Evolutionary conservation across 1,284 basidiomycete species (phyloP), one percentile per base, ranked within the genome.

Genomic region (Cystobasidiaceae sp.): DNA sequence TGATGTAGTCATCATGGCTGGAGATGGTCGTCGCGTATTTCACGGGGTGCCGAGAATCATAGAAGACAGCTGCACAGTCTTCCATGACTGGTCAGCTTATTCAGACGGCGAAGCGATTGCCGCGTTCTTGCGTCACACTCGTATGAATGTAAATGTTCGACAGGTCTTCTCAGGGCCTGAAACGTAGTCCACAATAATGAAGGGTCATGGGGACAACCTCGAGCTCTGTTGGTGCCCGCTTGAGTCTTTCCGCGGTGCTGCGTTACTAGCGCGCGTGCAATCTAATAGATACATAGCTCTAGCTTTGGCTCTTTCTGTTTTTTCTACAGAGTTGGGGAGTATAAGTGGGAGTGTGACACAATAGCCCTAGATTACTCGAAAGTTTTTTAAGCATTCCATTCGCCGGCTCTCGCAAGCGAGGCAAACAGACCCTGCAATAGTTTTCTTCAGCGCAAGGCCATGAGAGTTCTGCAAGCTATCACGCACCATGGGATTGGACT

Each of bases 1-100:
- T 6, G 93, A 96, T 74, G 84, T 88, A 0, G 80, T 93, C n/a
- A 85, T 94, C 72, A 93, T 96, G 90, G 87, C 88, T 0, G 93
- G 92, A 0, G 78, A 80, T 25, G 89, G 89, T 70, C 81, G 93
- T 57, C 80, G 90, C 43, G 87, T 86, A 27, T 96, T 90, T 74
- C 92, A 96, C 71, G 92, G 88, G 86, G 45, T 54, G 81, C 21
- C n/a, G 17, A 4, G 39, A 17, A 11, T 61, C 66, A 2, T 41
- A 37, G 55, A 33, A 48, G 33, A 55, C 0, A 13, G 27, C 23
- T 41, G 54, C 32, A 13, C 4, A 5, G n/a, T 41, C 6, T 28
- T 7, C 13, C 37, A 43, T 19, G 54, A 56, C 28, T 56, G 54
- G 54, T 43, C 30, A 37, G 30, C 19, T 1, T 70, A 72, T 2